These are phyloP conservation scores for Ricinus communis DNA, from an alignment of 345 rosid species.

Conservation along the genomic window DNA sequence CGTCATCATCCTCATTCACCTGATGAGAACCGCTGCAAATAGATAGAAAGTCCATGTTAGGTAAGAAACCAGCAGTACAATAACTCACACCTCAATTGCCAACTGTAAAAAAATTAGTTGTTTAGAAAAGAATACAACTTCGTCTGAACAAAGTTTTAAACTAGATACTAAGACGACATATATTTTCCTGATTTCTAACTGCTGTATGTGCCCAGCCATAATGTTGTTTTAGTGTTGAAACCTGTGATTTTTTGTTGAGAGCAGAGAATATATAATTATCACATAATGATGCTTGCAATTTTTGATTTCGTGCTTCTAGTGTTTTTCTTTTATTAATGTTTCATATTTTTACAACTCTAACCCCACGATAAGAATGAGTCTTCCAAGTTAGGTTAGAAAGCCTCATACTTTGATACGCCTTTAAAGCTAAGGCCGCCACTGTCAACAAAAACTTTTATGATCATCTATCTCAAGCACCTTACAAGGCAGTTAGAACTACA, in stretches of 20 bases:
- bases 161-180: neutral
- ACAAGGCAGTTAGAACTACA: neutral
- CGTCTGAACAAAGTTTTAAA: neutral
- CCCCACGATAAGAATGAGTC: too few species aligned
- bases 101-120: neutral
- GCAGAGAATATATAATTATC: neutral
- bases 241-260: neutral
- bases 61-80: neutral
- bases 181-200: constrained; percentile 2
- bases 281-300: neutral
- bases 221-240: neutral
- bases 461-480: neutral
- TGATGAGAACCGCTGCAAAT: constrained; percentile 31
- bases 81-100: neutral
- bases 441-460: neutral
- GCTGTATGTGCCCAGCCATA: neutral
- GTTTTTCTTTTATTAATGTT: neutral
- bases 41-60: neutral
- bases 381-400: neutral
- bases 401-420: neutral
- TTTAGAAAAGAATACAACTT: neutral
- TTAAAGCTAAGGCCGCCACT: neutral
- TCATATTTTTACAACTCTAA: too few species aligned
- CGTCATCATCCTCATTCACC: constrained; percentile 21
- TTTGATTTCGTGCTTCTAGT: neutral